phyloP scores from a whole-genome alignment of 2,329 filamentous ascomycete species.

The Fusarium nelsonii region DNA sequence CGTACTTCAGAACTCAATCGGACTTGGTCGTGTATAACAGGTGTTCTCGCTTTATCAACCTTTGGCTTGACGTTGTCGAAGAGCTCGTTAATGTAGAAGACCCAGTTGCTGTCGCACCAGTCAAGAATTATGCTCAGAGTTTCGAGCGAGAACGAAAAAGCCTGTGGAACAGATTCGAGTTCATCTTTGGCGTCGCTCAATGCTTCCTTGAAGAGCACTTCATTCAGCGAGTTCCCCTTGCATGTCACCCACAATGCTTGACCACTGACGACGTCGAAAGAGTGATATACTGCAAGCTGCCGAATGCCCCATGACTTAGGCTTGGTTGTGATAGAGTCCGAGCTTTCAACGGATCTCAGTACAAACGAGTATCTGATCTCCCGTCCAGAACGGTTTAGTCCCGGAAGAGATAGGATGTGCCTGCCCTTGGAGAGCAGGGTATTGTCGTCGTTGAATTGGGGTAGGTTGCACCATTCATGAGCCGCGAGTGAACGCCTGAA shows the following conservation, averaged over 20 bases:
- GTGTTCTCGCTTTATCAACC: conserved; percentile 5
- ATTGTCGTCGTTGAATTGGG: conserved; percentile 31
- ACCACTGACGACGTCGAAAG: conserved; percentile 22
- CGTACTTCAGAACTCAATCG: background rate
- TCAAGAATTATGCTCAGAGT: conserved; percentile 20
- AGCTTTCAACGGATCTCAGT: conserved; percentile 30
- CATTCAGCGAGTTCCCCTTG: conserved; percentile 22
- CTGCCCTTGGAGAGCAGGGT: background rate
- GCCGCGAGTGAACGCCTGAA: background rate
- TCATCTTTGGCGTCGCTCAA: background rate
- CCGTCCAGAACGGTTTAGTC: conserved; percentile 21
- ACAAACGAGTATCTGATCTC: conserved; percentile 36
- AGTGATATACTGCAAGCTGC: conserved; percentile 36
- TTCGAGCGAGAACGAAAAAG: conserved; percentile 9
- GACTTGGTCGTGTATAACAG: conserved; percentile 4
- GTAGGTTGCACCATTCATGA: conserved; percentile 26
- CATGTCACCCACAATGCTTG: conserved; percentile 22
- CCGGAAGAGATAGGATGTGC: background rate
- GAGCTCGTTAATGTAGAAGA: conserved; percentile 32
- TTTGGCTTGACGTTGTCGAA: background rate
- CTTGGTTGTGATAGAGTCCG: background rate
- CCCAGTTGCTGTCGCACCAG: conserved; percentile 37
- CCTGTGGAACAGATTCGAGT: background rate
- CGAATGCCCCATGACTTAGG: conserved; percentile 6
- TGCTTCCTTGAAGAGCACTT: conserved; percentile 7